These are phyloP conservation scores for Atalantia buxifolia DNA, from an alignment of 345 rosid species.

Conservation along the genomic window DNA sequence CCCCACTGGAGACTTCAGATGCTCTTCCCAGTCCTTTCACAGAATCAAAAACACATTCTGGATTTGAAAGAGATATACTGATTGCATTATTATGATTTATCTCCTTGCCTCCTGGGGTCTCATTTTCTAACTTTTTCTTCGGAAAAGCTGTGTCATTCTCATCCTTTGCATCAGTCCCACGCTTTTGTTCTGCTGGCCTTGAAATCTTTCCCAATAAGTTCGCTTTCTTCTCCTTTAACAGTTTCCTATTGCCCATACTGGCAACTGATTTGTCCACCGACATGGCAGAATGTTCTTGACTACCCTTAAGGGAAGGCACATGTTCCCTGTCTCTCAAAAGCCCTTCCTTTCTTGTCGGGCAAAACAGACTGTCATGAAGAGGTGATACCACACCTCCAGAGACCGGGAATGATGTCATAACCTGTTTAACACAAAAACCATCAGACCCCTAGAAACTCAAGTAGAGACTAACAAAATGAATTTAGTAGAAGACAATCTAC, in stretches of 20 bases:
- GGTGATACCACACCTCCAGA: conserved; percentile 59
- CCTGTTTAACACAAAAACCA: conserved; percentile 45
- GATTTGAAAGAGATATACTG: conserved; percentile 11
- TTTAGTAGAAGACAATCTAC: conserved; percentile 36
- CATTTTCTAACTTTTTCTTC: conserved; percentile 22
- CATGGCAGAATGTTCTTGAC: conserved; percentile 25
- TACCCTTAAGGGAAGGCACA: conserved; percentile 14
- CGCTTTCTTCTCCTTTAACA: conserved; percentile 30
- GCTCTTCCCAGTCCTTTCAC: conserved; percentile 16
- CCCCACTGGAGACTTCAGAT: conserved; percentile 21
- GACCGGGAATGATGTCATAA: conserved; percentile 55
- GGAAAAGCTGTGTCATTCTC: conserved; percentile 1
- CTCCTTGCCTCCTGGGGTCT: conserved; percentile 20
- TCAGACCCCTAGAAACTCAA: conserved; percentile 16
- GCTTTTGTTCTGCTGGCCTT: conserved; percentile 17
- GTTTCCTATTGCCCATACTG: conserved; percentile 24
- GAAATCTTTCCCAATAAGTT: conserved; percentile 30
- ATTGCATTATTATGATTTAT: conserved; percentile 13
- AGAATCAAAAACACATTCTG: conserved; percentile 14
- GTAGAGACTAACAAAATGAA: conserved; percentile 12
- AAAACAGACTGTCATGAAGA: conserved; percentile 53
- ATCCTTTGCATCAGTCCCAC: conserved; percentile 1
- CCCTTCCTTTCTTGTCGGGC: conserved; percentile 31
- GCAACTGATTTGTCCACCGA: conserved; percentile 26
- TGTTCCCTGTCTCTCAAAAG: conserved; percentile 21